Conservation (phyloP, 345 rosid genomes). For the Melaleuca alternifolia region DNA sequence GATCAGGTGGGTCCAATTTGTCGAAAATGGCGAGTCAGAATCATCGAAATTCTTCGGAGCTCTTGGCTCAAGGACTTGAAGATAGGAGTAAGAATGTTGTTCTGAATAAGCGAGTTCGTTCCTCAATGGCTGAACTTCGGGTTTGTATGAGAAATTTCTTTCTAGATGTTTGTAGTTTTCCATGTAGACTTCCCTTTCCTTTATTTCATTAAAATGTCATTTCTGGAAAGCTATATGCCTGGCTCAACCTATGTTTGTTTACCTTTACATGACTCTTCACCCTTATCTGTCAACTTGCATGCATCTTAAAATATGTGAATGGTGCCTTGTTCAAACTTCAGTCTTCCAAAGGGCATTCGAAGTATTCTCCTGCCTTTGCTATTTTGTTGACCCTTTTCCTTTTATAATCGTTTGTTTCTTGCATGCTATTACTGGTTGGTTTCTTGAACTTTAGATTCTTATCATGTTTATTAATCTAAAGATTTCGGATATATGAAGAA, state of each 20-base stretch:
- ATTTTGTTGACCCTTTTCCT: not conserved
- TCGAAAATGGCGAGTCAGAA: conserved; percentile 26
- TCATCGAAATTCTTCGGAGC: conserved; percentile 31
- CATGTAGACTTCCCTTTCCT: not conserved
- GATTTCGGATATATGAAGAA: not conserved
- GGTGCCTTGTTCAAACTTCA: not conserved
- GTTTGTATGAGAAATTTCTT: conserved; percentile 18
- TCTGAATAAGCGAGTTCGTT: conserved; percentile 39
- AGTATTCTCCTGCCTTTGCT: not conserved
- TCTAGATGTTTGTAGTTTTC: not conserved
- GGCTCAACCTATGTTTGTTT: not conserved
- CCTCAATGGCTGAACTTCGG: conserved; percentile 41
- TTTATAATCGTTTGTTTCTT: not conserved
- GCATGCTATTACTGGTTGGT: not conserved
- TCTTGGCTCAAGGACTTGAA: conserved; percentile 33
- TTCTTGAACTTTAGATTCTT: not conserved
- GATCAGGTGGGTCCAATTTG: conserved; percentile 24
- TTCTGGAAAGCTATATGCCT: not conserved
- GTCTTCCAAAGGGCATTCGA: not conserved
- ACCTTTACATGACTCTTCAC: not conserved
- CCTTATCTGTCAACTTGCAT: not conserved
- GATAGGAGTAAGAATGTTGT: conserved; percentile 38
- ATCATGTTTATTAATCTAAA: not conserved
- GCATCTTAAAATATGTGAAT: not conserved
- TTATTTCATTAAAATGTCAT: not conserved